phyloP scores from a whole-genome alignment of 495 filamentous ascomycete genomes.

The Penicillium taxi region DNA sequence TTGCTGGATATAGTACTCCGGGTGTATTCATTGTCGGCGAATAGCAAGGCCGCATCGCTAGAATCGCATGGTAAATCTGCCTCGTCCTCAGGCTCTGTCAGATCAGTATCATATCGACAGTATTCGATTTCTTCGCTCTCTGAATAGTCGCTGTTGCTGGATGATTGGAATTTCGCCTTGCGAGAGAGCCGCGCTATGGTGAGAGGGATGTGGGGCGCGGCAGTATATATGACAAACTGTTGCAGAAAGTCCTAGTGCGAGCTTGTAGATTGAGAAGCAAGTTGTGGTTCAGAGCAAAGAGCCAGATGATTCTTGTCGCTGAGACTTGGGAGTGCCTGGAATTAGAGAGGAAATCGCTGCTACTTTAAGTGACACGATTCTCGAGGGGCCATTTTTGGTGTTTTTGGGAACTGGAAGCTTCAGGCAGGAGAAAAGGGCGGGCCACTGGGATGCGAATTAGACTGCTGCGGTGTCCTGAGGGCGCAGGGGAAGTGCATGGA shows the following conservation, averaged over 20 bases:
- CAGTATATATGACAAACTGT: background rate
- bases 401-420: slow-evolving; percentile 1
- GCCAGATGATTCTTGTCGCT: background rate
- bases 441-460: background rate
- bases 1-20: slow-evolving; percentile 30
- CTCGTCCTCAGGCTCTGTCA: slow-evolving; percentile 16
- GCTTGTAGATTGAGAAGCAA: background rate
- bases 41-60: slow-evolving; percentile 15
- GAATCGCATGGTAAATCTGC: slow-evolving; percentile 7
- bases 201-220: too few species aligned
- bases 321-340: background rate
- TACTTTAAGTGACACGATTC: slow-evolving; percentile 4
- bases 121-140: slow-evolving; percentile 14
- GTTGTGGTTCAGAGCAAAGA: background rate
- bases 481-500: slow-evolving; percentile 7
- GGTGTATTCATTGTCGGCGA: slow-evolving; percentile 25
- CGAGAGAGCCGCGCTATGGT: slow-evolving; percentile 14
- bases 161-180: slow-evolving; percentile 4
- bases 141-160: slow-evolving; percentile 12
- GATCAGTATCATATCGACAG: slow-evolving; percentile 14
- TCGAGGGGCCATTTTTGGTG: slow-evolving; percentile 9
- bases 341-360: slow-evolving; percentile 5
- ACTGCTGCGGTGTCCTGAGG: slow-evolving; percentile 5
- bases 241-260: background rate
- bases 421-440: slow-evolving; percentile 1